Evolutionary conservation across 2,329 filamentous ascomycete species (phyloP), one percentile per base, ranked within the genome.

Genomic region (Verticillium tricorpus): DNA sequence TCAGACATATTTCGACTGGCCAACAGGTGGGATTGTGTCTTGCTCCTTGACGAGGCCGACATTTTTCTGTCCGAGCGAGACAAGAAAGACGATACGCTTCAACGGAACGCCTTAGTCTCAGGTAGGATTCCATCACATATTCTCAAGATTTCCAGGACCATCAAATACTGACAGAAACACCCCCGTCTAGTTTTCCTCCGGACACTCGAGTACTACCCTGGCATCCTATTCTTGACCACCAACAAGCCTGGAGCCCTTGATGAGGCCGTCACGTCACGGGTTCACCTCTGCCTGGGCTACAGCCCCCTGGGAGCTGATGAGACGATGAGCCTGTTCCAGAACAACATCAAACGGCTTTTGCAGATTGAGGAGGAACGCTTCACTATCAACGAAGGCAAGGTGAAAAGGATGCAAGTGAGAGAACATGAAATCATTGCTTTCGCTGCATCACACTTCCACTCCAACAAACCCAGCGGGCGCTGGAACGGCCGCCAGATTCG

Each of bases 231-330:
- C 65, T 69, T 82, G 9, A 82, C 79, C 0, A 82, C 78, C 8
- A 82, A 81, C 66, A 73, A 77, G 2, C 74, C 80, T 1, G 77
- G 77, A 1, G 68, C 69, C 7, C 74, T 82, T 19, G 79, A 82
- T 62, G 77, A 80, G 56, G 78, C 78, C 2, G 78, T 79, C 66
- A 71, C 70, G 40, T 78, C 77, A 0, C 70, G 77, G 0, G 72
- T 80, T 31, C 75, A 80, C 58, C 63, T 76, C 7, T 71, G 66
- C 15, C 68, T 78, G 0, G 56, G 56, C 50, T 60, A 60, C 34
- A 19, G 31, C n/a, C 59, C 59, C 7, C 34, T 60, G 5, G 22
- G 19, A 50, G 17, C 17, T 2, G 5, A 12, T 5, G 32, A 60
- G 35, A 60, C 59, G 8, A 32, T 56, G 50, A 34, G 31, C n/a